These are phyloP conservation scores for Talaromyces funiculosus DNA, from an alignment of 2,329 filamentous ascomycete species.

Conservation along the genomic window DNA sequence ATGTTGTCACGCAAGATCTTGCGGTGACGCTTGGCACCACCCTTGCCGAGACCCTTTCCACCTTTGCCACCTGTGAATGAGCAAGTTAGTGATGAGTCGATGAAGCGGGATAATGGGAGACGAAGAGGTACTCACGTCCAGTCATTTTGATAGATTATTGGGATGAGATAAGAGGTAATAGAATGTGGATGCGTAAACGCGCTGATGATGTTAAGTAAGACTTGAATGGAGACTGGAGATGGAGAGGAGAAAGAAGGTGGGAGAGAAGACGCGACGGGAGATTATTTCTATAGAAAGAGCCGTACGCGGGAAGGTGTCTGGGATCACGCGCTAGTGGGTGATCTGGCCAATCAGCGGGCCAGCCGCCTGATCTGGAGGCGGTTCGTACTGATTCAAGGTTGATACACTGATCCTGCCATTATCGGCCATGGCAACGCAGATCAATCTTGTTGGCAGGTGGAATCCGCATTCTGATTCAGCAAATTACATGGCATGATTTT, in stretches of 20 bases:
- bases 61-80: constrained; percentile 72
- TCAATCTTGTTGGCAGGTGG: constrained; percentile 16
- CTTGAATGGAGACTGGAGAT: constrained; percentile 20
- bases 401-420: constrained; percentile 23
- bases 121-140: constrained; percentile 48
- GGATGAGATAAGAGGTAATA: constrained; percentile 9
- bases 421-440: constrained; percentile 19
- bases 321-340: constrained; percentile 34
- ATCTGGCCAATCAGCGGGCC: constrained; percentile 32
- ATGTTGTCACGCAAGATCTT: constrained; percentile 99
- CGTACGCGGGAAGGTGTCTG: constrained; percentile 23
- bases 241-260: constrained; percentile 19
- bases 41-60: constrained; percentile 96
- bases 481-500: constrained; percentile 16
- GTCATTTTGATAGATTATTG: constrained; percentile 47
- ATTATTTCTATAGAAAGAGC: constrained; percentile 38
- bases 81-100: constrained; percentile 15
- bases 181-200: constrained; percentile 1
- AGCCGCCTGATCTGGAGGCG: constrained; percentile 26
- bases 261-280: constrained; percentile 21
- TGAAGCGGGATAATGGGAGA: background rate
- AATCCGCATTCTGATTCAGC: constrained; percentile 17
- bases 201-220: constrained; percentile 14
- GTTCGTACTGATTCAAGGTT: constrained; percentile 23
- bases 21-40: constrained; percentile 96